phyloP scores from a whole-genome alignment of 306 rosid species.

The Vicia villosa region DNA sequence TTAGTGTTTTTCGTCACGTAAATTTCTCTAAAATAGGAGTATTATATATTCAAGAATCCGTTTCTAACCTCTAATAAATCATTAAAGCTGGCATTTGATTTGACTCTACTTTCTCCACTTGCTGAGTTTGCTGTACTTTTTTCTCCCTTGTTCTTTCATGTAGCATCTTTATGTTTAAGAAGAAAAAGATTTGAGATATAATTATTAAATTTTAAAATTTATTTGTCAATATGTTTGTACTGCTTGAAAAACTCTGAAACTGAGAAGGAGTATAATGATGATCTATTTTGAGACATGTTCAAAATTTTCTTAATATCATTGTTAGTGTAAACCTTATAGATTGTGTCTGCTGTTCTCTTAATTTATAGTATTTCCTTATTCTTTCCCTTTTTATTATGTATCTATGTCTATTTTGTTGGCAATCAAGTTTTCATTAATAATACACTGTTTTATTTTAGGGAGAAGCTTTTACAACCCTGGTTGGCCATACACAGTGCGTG shows the following conservation, averaged over 20 bases:
- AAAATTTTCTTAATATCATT: neutral
- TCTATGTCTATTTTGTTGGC: neutral
- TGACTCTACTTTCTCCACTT: neutral
- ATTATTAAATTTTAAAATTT: neutral
- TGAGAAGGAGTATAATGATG: conserved; percentile 7
- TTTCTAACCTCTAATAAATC: neutral
- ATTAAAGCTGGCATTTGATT: neutral
- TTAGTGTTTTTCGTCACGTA: conserved; percentile 1
- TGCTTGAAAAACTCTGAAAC: conserved; percentile 19
- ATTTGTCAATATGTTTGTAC: neutral
- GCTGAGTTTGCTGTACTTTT: neutral
- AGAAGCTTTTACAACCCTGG: conserved; percentile 71
- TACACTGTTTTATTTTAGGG: conserved; percentile 52
- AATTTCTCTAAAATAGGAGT: neutral
- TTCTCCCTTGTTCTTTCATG: neutral
- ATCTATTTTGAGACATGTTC: conserved; percentile 21
- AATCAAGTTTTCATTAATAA: conserved; percentile 5
- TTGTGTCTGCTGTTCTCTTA: conserved; percentile 19
- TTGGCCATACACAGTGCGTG: conserved; percentile 88
- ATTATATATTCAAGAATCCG: neutral
- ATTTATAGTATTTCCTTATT: neutral
- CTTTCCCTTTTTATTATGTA: neutral
- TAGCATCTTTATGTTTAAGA: neutral
- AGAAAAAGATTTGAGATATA: neutral
- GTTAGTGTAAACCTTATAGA: neutral